These are phyloP conservation scores for Didymella exigua DNA, from an alignment of 2,329 filamentous ascomycete species.

Conservation along the genomic window DNA sequence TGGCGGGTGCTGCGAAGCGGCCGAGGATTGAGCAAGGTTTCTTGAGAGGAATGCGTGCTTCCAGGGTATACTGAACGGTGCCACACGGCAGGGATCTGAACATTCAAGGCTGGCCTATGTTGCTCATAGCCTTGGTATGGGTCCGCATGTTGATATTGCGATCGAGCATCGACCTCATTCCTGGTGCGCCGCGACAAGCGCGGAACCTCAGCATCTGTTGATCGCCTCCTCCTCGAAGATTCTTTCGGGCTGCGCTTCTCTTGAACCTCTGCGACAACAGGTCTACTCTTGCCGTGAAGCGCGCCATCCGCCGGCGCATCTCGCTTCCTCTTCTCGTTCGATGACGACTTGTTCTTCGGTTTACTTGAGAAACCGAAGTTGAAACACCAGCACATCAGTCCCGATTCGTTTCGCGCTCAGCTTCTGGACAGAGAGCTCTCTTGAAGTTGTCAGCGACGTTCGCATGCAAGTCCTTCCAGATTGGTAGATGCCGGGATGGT, in stretches of 20 bases:
- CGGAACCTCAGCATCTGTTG: constrained; percentile 29
- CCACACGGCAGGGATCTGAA: constrained; percentile 39
- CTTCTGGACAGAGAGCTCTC: constrained; percentile 19
- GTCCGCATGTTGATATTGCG: constrained; percentile 26
- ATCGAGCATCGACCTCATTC: constrained; percentile 27
- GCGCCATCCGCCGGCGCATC: constrained; percentile 27
- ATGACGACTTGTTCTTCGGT: constrained; percentile 40
- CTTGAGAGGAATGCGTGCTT: constrained; percentile 40
- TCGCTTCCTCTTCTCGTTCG: constrained; percentile 39
- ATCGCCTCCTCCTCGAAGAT: constrained; percentile 31
- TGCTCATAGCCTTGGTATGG: constrained; percentile 25
- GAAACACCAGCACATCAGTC: constrained; percentile 47
- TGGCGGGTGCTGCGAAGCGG: constrained; percentile 42
- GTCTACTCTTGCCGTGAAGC: constrained; percentile 32
- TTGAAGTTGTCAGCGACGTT: constrained; percentile 22
- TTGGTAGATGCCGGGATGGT: constrained; percentile 26
- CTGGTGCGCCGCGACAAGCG: constrained; percentile 34
- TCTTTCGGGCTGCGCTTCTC: constrained; percentile 44
- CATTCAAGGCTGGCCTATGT: constrained; percentile 29
- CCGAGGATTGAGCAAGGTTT: constrained; percentile 45
- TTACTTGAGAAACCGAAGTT: constrained; percentile 39
- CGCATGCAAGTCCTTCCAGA: constrained; percentile 36
- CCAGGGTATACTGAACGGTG: constrained; percentile 33
- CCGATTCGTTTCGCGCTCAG: constrained; percentile 36
- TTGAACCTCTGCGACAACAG: constrained; percentile 30